Conservation (phyloP, 257 asterid species). For the Catharanthus roseus region DNA sequence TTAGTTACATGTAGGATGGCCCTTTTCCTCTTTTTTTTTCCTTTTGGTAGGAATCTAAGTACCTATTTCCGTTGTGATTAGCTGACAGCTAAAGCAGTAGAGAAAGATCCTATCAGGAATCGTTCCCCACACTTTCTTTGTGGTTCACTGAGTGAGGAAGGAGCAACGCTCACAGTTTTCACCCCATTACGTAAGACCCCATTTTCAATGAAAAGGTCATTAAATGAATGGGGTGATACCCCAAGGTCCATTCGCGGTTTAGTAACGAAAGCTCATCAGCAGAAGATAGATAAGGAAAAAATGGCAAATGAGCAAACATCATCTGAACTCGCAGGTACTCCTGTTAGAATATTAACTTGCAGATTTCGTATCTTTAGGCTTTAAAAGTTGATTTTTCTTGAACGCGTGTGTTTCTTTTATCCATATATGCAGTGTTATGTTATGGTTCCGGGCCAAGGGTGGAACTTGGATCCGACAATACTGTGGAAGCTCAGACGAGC, state of each 20-base stretch:
- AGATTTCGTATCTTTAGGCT: neutral
- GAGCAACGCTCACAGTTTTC: conserved; percentile 38
- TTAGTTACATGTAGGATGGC: too few relatives aligned
- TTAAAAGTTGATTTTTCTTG: neutral
- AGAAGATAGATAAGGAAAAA: conserved; percentile 29
- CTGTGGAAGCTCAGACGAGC: conserved; percentile 5
- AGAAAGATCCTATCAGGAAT: conserved; percentile 49
- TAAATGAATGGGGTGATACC: conserved; percentile 21
- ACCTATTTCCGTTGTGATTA: conserved; percentile 22
- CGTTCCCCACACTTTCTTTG: conserved; percentile 64
- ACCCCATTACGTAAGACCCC: conserved; percentile 42
- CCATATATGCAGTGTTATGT: conserved; percentile 29
- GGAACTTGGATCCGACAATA: conserved; percentile 22
- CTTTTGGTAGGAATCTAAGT: too few relatives aligned
- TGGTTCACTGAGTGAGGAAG: conserved; percentile 72
- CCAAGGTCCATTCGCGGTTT: conserved; percentile 45
- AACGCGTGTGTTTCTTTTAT: conserved; percentile 9
- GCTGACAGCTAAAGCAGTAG: conserved; percentile 56
- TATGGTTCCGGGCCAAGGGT: conserved; percentile 19
- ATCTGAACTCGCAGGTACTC: conserved; percentile 29
- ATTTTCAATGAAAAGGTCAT: conserved; percentile 28
- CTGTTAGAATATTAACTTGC: neutral
- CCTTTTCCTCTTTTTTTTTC: too few relatives aligned
- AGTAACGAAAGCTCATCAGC: conserved; percentile 25
- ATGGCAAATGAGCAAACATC: conserved; percentile 10